Conservation (phyloP, 1,139 yeast genomes). For the Groenewaldozyma sp. region DNA sequence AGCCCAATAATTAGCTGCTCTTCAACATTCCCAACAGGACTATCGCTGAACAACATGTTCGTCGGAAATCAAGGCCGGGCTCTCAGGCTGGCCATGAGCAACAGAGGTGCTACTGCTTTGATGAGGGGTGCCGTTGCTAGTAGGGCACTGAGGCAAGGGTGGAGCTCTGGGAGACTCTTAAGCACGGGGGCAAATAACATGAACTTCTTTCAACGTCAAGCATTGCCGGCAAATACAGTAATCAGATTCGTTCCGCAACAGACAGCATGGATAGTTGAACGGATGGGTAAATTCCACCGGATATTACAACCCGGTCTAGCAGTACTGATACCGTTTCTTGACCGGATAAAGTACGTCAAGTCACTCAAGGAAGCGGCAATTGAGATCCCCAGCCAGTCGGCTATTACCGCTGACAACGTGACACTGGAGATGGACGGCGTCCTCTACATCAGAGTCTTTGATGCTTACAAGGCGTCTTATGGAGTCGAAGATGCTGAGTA, state of each 20-base stretch:
- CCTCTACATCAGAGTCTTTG: conserved; percentile 64
- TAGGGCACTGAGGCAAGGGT: too few relatives aligned
- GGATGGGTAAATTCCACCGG: conserved; percentile 79
- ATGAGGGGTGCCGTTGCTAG: too few relatives aligned
- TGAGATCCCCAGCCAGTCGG: conserved; percentile 76
- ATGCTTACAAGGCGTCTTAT: conserved; percentile 78
- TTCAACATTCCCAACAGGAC: too few relatives aligned
- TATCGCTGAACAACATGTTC: too few relatives aligned
- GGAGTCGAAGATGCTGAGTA: conserved; percentile 86
- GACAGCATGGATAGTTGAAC: conserved; percentile 83
- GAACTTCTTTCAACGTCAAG: conserved; percentile 57
- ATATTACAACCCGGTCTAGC: conserved; percentile 75
- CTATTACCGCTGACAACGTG: conserved; percentile 81
- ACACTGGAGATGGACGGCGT: conserved; percentile 81
- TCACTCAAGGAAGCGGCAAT: conserved; percentile 74
- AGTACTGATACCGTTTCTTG: conserved; percentile 59
- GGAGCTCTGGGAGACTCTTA: too few relatives aligned
- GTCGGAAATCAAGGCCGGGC: too few relatives aligned
- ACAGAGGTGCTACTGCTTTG: too few relatives aligned
- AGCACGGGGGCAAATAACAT: conserved; percentile 22
- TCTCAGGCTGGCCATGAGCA: too few relatives aligned
- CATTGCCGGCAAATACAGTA: conserved; percentile 65
- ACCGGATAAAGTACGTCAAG: conserved; percentile 72
- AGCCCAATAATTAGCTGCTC: too few relatives aligned
- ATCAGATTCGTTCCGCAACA: conserved; percentile 81